Percentiles rank a stretch among this genome's conserved stretches.
Evolutionary conservation across 768 basidiomycete species (phyloP).

Genomic region (Amanita polypyramis): DNA sequence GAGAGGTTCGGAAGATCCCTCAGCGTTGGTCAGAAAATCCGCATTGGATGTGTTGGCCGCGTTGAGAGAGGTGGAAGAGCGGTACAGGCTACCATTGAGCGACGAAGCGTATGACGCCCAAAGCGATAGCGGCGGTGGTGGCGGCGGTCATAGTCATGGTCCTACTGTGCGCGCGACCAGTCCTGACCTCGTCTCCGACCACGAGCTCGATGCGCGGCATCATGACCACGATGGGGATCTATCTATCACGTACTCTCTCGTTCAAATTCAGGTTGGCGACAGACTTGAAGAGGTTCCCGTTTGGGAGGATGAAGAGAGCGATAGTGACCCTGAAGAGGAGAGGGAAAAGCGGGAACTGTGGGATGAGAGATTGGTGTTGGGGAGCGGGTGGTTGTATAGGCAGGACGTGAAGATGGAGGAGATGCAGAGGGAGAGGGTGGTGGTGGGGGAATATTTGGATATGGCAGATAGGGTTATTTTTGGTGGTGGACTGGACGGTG

Average conservation of each 20-base stretch:
- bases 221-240: constrained; percentile 33
- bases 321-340: constrained; percentile 30
- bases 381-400: constrained; percentile 74
- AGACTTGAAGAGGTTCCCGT: constrained; percentile 57
- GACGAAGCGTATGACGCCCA: constrained; percentile 80
- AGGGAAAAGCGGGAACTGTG: constrained; percentile 61
- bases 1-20: constrained; percentile 30
- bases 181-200: constrained; percentile 17
- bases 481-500: constrained; percentile 36
- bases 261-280: constrained; percentile 51
- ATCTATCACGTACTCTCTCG: constrained; percentile 54
- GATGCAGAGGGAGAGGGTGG: constrained; percentile 44
- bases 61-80: constrained; percentile 75
- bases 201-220: constrained; percentile 8
- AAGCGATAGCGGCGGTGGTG: constrained; percentile 60
- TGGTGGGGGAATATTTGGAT: constrained; percentile 55
- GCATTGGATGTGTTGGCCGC: constrained; percentile 78
- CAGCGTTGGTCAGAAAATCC: constrained; percentile 60
- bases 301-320: constrained; percentile 67
- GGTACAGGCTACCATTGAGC: constrained; percentile 58
- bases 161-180: constrained; percentile 33
- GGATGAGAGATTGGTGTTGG: constrained; percentile 74
- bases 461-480: constrained; percentile 78
- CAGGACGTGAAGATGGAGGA: constrained; percentile 49
- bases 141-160: constrained; percentile 21